Evolutionary conservation across 83 land plant genomes (phyloP).

Genomic region (Picea abies): DNA sequence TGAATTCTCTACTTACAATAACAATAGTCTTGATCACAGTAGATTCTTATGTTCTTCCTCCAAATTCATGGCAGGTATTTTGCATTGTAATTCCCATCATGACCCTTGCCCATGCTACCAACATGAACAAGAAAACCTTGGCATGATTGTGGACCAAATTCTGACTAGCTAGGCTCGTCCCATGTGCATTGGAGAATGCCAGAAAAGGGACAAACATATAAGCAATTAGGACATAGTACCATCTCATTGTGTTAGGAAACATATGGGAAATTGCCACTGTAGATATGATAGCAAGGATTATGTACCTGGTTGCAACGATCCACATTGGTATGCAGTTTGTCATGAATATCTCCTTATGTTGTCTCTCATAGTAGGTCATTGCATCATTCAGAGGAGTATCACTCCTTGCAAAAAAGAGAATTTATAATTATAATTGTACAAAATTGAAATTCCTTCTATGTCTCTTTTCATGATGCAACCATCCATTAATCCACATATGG

Average conservation of each 20-base stretch:
- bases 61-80: too few relatives aligned
- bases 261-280: background rate
- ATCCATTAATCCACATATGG: too few relatives aligned
- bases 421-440: too few relatives aligned
- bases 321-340: slow-evolving; percentile 17
- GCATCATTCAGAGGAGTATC: background rate
- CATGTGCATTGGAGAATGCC: slow-evolving; percentile 54
- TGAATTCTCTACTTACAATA: too few relatives aligned
- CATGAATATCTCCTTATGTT: slow-evolving; percentile 11
- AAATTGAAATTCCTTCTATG: too few relatives aligned
- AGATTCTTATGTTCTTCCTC: too few relatives aligned
- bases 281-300: slow-evolving; percentile 10
- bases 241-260: background rate
- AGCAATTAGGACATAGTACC: slow-evolving; percentile 41
- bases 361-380: background rate
- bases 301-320: slow-evolving; percentile 20
- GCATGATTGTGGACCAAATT: slow-evolving; percentile 56
- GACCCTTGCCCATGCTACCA: slow-evolving; percentile 68
- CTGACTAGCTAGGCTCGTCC: slow-evolving; percentile 51
- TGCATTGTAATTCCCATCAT: too few relatives aligned
- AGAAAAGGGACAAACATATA: slow-evolving; percentile 35
- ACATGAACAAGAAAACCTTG: slow-evolving; percentile 65
- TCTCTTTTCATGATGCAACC: too few relatives aligned
- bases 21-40: too few relatives aligned
- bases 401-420: too few relatives aligned